These are phyloP conservation scores for Ilyonectria destructans DNA, from an alignment of 2,329 filamentous ascomycete species.

Conservation along the genomic window DNA sequence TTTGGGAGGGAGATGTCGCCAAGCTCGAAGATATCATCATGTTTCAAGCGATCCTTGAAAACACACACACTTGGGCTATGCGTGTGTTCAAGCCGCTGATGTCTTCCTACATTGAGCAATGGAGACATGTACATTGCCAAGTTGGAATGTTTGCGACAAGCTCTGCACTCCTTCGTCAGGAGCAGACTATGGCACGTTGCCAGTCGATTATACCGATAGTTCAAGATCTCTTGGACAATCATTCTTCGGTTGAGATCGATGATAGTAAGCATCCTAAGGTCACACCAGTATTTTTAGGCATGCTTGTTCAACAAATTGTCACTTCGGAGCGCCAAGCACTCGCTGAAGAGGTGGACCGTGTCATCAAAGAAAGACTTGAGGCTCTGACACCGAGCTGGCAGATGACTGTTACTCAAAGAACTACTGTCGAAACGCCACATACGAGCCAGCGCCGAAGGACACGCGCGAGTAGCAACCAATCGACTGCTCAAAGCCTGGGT, in stretches of 20 bases:
- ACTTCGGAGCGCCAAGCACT: conserved; percentile 10
- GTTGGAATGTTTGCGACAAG: background rate
- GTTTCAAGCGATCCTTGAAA: conserved; percentile 42
- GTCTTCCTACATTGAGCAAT: conserved; percentile 38
- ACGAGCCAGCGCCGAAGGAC: background rate
- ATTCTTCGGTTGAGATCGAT: conserved; percentile 10
- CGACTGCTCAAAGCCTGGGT: background rate
- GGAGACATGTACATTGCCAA: conserved; percentile 25
- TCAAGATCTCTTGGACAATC: conserved; percentile 22
- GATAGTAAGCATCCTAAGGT: conserved; percentile 11
- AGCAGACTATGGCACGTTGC: conserved; percentile 12
- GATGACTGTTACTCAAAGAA: background rate
- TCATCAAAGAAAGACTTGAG: conserved; percentile 17
- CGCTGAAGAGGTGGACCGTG: conserved; percentile 4
- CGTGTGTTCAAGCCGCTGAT: conserved; percentile 38
- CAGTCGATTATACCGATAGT: conserved; percentile 6
- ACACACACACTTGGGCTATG: conserved; percentile 43
- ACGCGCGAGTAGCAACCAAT: background rate
- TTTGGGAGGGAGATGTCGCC: conserved; percentile 40
- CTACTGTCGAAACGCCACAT: background rate
- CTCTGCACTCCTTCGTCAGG: background rate
- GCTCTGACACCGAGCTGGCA: background rate
- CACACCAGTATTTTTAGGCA: conserved; percentile 29
- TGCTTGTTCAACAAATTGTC: conserved; percentile 30
- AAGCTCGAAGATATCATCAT: conserved; percentile 25